Evolutionary conservation across 768 basidiomycete genomes (phyloP), one percentile per base, ranked within the genome.

Genomic region (Strobilomyces dryophilus): DNA sequence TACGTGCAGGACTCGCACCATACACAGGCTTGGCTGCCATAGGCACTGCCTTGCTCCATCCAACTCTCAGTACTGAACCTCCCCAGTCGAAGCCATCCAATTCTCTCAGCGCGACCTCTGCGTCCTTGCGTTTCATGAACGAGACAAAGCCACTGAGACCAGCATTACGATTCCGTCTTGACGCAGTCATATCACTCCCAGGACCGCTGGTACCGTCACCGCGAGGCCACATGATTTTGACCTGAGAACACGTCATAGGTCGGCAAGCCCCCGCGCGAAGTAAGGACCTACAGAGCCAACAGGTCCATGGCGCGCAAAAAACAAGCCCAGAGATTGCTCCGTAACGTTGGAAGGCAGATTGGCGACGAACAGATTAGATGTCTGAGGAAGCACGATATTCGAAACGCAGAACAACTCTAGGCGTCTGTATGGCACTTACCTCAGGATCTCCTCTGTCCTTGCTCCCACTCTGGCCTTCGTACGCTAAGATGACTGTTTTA

Each of bases 211-310:
- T 76, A 17, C 73, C 78, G 64, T 95, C 92, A 11, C 84, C 81
- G 37, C 95, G 84, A n/a, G 95, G 95, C 94, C 94, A 98, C 95
- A 98, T 98, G 59, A 98, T 85, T 76, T 95, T 93, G 41, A 94
- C 90, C 91, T 93, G n/a, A 51, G 54, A 24, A 15, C 52, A 18
- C 18, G 8, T 32, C 29, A 18, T 52, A 24, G 51, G 45, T 32
- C 20, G 17, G 39, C 12, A 34, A 10, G 20, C 37, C 18, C n/a
- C 21, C 11, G 40, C 26, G n/a, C 55, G 27, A 51, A 42, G 10
- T 4, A 26, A 53, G 29, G 7, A 74, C 81, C 45, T 64, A 92
- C 92, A 20, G 92, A 94, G 21, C 88, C 95, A 56, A 99, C 89
- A n/a, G 94, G 92, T 0, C 97, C 97, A 52, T 79, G 79, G 41